Percentiles rank a stretch among this genome's conserved stretches.
Evolutionary conservation across 352 stramenopile genomes (phyloP).

Genomic region (Peronosclerospora sorghi): DNA sequence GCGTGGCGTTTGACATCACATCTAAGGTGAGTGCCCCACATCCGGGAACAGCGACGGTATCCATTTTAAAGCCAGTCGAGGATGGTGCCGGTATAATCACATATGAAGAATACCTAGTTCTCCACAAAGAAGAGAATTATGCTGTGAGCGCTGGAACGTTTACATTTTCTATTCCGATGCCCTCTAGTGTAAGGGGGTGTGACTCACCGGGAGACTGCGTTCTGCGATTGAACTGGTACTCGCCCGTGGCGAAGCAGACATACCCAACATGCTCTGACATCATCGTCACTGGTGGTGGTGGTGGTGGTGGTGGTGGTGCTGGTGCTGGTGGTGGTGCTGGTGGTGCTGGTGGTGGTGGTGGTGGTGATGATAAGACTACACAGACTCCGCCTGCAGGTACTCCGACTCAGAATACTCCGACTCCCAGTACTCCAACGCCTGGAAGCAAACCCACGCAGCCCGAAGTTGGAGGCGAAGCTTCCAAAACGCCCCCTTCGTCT

Average conservation of each 20-base stretch:
- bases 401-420: too few species aligned
- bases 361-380: too few species aligned
- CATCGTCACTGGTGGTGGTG: constrained; percentile 17
- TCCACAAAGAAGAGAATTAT: constrained; percentile 35
- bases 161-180: constrained; percentile 25
- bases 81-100: constrained; percentile 30
- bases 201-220: constrained; percentile 22
- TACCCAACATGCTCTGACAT: constrained; percentile 30
- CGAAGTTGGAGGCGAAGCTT: too few species aligned
- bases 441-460: too few species aligned
- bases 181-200: constrained; percentile 24
- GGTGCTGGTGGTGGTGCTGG: too few species aligned
- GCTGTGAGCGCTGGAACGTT: constrained; percentile 20
- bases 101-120: constrained; percentile 24
- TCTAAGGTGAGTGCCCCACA: constrained; percentile 45
- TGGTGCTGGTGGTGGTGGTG: too few species aligned
- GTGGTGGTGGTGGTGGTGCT: too few species aligned
- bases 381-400: too few species aligned
- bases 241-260: constrained; percentile 25
- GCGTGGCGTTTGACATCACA: constrained; percentile 19
- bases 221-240: constrained; percentile 34
- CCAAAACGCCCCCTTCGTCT: too few species aligned
- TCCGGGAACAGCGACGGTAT: constrained; percentile 37
- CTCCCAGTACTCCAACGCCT: too few species aligned
- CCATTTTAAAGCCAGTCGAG: constrained; percentile 35